phyloP scores from a whole-genome alignment of 2,329 filamentous ascomycete genomes.

The Trichophyton mentagrophytes region DNA sequence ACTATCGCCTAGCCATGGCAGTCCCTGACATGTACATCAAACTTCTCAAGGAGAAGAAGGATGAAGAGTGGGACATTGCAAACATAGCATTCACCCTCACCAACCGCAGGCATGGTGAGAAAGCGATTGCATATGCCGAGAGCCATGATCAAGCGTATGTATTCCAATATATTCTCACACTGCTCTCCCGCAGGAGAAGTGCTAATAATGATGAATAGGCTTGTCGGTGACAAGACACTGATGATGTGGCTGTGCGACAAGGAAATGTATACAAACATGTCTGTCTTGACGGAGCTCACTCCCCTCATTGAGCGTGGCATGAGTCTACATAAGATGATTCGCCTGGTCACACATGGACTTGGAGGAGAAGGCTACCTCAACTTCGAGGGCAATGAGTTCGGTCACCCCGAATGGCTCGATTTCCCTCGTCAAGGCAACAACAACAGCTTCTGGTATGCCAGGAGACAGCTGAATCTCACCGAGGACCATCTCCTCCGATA shows the following conservation, averaged over 20 bases:
- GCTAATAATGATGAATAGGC: constrained; percentile 38
- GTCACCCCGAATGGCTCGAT: constrained; percentile 97
- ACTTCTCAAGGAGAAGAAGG: constrained; percentile 82
- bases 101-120: constrained; percentile 88
- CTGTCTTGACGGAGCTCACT: constrained; percentile 66
- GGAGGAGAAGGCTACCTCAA: constrained; percentile 96
- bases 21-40: constrained; percentile 99
- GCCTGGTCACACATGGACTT: constrained; percentile 76
- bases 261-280: constrained; percentile 98
- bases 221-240: constrained; percentile 91
- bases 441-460: constrained; percentile 89
- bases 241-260: constrained; percentile 98
- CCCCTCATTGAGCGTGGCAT: constrained; percentile 82
- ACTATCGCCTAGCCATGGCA: constrained; percentile 95
- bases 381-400: constrained; percentile 98
- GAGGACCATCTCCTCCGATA: constrained; percentile 80
- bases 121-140: constrained; percentile 95
- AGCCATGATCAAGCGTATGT: constrained; percentile 94
- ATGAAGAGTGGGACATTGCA: constrained; percentile 82
- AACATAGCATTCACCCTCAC: constrained; percentile 76
- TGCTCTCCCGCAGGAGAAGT: not conserved
- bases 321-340: constrained; percentile 93
- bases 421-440: constrained; percentile 88
- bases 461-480: constrained; percentile 83
- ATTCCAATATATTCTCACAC: not conserved